A percentile compares a stretch with the other conserved stretches of the same genome.
Evolutionary conservation across 441 rosid species (phyloP).

Genomic region (Daphne laureola): DNA sequence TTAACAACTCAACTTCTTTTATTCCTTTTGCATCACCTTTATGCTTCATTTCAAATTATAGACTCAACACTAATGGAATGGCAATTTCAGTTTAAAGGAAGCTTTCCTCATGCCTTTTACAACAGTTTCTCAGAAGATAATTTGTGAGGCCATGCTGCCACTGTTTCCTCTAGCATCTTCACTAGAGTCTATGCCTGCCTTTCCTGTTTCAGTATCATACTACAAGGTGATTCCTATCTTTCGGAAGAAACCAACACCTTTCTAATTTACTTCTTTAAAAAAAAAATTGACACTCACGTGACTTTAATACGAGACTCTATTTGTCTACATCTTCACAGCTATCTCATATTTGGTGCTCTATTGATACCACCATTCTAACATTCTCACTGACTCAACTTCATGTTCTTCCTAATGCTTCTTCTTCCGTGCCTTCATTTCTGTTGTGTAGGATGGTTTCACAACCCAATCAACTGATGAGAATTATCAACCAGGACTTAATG

Average conservation of each 20-base stretch:
- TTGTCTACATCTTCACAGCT: too few relatives aligned
- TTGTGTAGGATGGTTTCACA: slow-evolving; percentile 34
- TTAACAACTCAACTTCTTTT: neutral
- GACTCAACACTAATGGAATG: slow-evolving; percentile 14
- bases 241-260: too few relatives aligned
- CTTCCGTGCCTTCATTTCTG: slow-evolving; percentile 8
- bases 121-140: slow-evolving; percentile 64
- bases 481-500: slow-evolving; percentile 35
- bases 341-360: neutral
- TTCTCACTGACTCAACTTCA: neutral
- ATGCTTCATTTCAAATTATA: slow-evolving; percentile 6
- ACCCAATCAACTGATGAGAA: slow-evolving; percentile 27
- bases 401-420: slow-evolving; percentile 5
- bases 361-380: slow-evolving; percentile 2
- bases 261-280: too few relatives aligned
- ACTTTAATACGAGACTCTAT: too few relatives aligned
- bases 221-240: slow-evolving; percentile 45
- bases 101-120: slow-evolving; percentile 86
- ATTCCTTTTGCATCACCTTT: slow-evolving; percentile 2
- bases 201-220: slow-evolving; percentile 74
- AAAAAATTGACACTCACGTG: too few relatives aligned
- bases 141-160: slow-evolving; percentile 57
- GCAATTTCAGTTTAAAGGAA: slow-evolving; percentile 62
- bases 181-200: slow-evolving; percentile 27
- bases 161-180: slow-evolving; percentile 57